Evolutionary conservation across 228 moss, liverwort and hornwort species (phyloP).

Genomic region (Sphagnum fallax): DNA sequence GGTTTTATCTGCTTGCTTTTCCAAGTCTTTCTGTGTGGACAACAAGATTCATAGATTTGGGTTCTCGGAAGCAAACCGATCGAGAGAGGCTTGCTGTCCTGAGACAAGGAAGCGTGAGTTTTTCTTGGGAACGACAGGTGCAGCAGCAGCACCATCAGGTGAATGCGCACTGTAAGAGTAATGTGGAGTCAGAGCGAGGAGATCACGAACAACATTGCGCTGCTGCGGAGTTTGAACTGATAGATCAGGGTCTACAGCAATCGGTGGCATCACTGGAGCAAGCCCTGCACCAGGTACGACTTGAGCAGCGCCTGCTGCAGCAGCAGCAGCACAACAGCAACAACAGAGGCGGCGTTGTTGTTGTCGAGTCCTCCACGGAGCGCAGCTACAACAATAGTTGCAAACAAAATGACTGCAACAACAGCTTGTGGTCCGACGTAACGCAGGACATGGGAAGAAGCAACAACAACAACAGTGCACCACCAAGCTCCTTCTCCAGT

Average conservation of each 20-base stretch:
- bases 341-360: constrained; percentile 7
- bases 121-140: constrained; percentile 17
- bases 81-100: no score
- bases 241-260: constrained; percentile 84
- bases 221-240: constrained; percentile 67
- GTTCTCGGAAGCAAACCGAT: no score
- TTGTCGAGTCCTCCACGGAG: background rate
- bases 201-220: constrained; percentile 10
- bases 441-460: constrained; percentile 12
- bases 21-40: no score
- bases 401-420: constrained; percentile 7
- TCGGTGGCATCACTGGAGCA: constrained; percentile 90
- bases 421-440: constrained; percentile 30
- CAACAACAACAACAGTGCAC: constrained; percentile 3
- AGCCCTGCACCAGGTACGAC: constrained; percentile 84
- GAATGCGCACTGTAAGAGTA: constrained; percentile 7
- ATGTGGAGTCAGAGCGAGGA: constrained; percentile 25
- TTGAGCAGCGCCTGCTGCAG: constrained; percentile 86
- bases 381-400: constrained; percentile 7
- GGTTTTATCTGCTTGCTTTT: no score
- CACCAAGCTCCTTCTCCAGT: constrained; percentile 31
- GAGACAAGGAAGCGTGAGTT: background rate
- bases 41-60: no score
- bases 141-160: constrained; percentile 15
- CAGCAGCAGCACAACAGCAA: constrained; percentile 49